Percentiles rank a stretch among this genome's conserved stretches.
Evolutionary conservation across 2,329 filamentous ascomycete genomes (phyloP).

Genomic region (Fusarium robinianum): DNA sequence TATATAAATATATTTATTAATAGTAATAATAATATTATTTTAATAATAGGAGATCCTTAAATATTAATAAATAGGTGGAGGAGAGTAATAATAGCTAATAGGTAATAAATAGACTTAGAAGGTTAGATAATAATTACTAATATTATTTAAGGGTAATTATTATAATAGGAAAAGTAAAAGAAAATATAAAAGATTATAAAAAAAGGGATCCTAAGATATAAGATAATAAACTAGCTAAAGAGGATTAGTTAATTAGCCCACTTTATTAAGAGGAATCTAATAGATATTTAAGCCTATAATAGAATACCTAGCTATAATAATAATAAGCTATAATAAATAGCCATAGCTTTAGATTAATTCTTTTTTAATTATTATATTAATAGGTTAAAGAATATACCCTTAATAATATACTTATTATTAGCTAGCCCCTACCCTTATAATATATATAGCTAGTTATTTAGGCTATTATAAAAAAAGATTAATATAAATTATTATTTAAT

Average conservation of each 20-base stretch:
- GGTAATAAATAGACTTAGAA: not conserved
- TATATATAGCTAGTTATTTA: not conserved
- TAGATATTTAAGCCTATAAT: slow-evolving; percentile 3
- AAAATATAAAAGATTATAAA: slow-evolving; percentile 3
- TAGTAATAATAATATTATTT: no score
- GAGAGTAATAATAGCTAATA: not conserved
- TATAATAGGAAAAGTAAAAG: slow-evolving; percentile 1
- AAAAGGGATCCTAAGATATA: slow-evolving; percentile 1
- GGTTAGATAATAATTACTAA: not conserved
- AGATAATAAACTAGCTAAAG: slow-evolving; percentile 2
- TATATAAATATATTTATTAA: no score
- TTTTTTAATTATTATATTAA: slow-evolving; percentile 3
- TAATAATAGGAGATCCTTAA: no score
- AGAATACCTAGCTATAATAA: not conserved
- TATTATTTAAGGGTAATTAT: slow-evolving; percentile 1
- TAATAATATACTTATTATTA: slow-evolving; percentile 1
- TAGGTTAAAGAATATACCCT: slow-evolving; percentile 4
- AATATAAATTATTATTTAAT: slow-evolving; percentile 1
- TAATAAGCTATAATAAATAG: not conserved
- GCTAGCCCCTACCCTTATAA: slow-evolving; percentile 3
- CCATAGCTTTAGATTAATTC: not conserved
- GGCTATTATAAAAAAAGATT: slow-evolving; percentile 3
- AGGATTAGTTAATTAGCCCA: not conserved
- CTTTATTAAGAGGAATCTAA: slow-evolving; percentile 1
- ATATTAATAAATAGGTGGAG: not conserved